phyloP scores from a whole-genome alignment of 345 rosid genomes.

The Mercurialis annua region DNA sequence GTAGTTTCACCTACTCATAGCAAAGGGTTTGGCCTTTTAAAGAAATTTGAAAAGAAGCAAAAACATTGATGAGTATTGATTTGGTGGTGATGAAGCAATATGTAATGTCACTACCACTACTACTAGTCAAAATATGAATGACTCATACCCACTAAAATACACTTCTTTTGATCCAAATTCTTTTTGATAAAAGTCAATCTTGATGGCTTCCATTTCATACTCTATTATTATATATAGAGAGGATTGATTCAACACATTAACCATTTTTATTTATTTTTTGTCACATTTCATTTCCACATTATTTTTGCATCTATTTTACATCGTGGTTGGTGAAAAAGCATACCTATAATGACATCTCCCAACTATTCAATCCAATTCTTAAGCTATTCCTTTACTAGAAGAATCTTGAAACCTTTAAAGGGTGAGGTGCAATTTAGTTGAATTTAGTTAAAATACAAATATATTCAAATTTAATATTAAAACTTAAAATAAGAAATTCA shows the following conservation, averaged over 20 bases:
- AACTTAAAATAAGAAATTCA: too few species aligned
- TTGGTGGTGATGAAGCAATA: neutral
- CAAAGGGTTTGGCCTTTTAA: neutral
- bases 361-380: neutral
- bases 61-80: neutral
- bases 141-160: neutral
- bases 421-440: neutral
- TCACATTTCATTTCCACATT: neutral
- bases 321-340: slow-evolving; percentile 4
- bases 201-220: neutral
- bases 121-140: neutral
- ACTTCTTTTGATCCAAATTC: neutral
- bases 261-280: neutral
- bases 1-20: neutral
- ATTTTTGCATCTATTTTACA: neutral
- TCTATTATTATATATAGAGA: neutral
- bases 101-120: too few species aligned
- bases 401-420: neutral
- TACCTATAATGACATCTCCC: neutral
- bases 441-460: neutral
- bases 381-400: neutral
- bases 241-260: neutral
- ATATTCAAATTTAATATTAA: too few species aligned
- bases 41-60: neutral
- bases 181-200: neutral